These are phyloP conservation scores for Silene uniflora DNA, from an alignment of 148 eudicot species.

Conservation along the genomic window DNA sequence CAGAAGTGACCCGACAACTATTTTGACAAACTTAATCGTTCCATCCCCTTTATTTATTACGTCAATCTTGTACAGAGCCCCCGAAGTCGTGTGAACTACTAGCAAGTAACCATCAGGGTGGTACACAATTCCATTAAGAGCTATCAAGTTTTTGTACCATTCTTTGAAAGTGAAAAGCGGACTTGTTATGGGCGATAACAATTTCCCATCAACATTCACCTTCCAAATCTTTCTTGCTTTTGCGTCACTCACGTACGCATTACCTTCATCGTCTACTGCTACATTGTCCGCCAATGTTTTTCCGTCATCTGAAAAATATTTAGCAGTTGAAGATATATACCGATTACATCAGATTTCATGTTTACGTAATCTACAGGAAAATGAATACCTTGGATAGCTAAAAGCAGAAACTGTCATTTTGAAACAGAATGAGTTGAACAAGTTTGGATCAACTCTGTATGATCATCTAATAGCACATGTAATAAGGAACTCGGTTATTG, in stretches of 20 bases:
- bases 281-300: slow-evolving; percentile 83
- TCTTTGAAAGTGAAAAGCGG: slow-evolving; percentile 64
- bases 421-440: no score
- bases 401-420: no score
- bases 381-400: no score
- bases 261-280: slow-evolving; percentile 72
- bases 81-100: slow-evolving; percentile 64
- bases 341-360: no score
- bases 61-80: slow-evolving; percentile 59
- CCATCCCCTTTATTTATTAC: slow-evolving; percentile 22
- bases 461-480: no score
- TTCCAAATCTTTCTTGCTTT: slow-evolving; percentile 70
- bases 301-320: no score
- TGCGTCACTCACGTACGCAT: slow-evolving; percentile 71
- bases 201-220: slow-evolving; percentile 49
- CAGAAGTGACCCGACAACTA: slow-evolving; percentile 37
- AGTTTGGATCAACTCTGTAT: no score
- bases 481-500: no score
- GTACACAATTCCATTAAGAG: slow-evolving; percentile 77
- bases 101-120: slow-evolving; percentile 79
- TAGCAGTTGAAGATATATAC: no score
- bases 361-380: no score
- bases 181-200: slow-evolving; percentile 41
- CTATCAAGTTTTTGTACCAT: slow-evolving; percentile 68
- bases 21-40: slow-evolving; percentile 39